Percentiles rank a stretch among this genome's conserved stretches.
phyloP scores from a whole-genome alignment of 805 yeast genomes.

The Saccharomycopsis sp. region DNA sequence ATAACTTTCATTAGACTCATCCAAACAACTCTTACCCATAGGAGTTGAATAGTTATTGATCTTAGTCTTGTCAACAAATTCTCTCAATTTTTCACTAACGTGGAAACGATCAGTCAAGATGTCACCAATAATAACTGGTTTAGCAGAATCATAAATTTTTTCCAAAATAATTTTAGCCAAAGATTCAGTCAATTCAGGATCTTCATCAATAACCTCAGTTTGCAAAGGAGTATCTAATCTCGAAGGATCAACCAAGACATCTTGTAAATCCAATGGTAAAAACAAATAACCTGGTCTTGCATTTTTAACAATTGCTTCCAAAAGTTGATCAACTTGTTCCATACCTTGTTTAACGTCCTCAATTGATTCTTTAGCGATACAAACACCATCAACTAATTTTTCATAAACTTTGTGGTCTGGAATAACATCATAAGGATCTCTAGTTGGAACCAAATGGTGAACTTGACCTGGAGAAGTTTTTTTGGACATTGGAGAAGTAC shows the following conservation, averaged over 20 bases:
- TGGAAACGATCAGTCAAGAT: conserved; percentile 58
- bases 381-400: conserved; percentile 50
- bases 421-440: conserved; percentile 36
- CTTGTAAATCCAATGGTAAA: conserved; percentile 66
- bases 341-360: conserved; percentile 41
- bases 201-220: conserved; percentile 23
- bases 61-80: conserved; percentile 41
- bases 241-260: conserved; percentile 33
- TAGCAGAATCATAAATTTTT: conserved; percentile 43
- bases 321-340: conserved; percentile 60
- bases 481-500: conserved; percentile 48
- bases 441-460: conserved; percentile 58
- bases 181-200: conserved; percentile 27
- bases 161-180: conserved; percentile 40
- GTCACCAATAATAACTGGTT: conserved; percentile 69
- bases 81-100: conserved; percentile 33
- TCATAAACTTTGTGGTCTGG: conserved; percentile 67
- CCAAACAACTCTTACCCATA: conserved; percentile 66
- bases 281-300: conserved; percentile 80
- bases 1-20: conserved; percentile 60
- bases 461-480: conserved; percentile 32
- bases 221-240: conserved; percentile 32
- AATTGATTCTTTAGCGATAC: conserved; percentile 50
- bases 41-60: conserved; percentile 54
- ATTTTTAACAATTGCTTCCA: conserved; percentile 44